Evolutionary conservation across 192 early-diverging fungal genomes (phyloP).

Genomic region (Coemansia sp.): DNA sequence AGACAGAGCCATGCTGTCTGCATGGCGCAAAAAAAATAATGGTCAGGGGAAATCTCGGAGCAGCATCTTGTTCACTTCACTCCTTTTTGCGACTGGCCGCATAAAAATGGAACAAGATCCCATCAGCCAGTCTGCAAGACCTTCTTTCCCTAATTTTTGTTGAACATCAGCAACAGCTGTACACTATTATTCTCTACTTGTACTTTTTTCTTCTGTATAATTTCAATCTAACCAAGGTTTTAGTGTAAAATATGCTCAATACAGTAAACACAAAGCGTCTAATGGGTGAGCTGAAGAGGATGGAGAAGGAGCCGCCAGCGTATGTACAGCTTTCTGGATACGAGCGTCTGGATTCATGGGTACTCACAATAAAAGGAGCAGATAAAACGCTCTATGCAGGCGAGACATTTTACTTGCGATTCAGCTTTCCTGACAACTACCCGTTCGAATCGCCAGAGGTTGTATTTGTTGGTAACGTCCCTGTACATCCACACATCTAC

Average conservation of each 20-base stretch:
- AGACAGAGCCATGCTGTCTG: not conserved
- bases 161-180: not conserved
- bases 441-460: slow-evolving; percentile 77
- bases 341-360: slow-evolving; percentile 56
- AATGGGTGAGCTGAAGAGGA: slow-evolving; percentile 30
- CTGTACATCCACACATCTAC: slow-evolving; percentile 78
- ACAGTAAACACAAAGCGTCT: slow-evolving; percentile 28
- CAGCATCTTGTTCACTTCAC: not conserved
- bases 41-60: not conserved
- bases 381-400: slow-evolving; percentile 67
- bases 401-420: slow-evolving; percentile 57
- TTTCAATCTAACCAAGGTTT: not conserved
- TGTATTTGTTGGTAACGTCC: slow-evolving; percentile 61
- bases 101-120: not conserved
- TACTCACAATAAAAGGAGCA: slow-evolving; percentile 61
- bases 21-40: not conserved
- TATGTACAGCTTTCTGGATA: slow-evolving; percentile 14
- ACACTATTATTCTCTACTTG: not conserved
- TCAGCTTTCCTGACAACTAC: slow-evolving; percentile 69
- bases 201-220: not conserved
- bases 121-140: not conserved
- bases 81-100: not conserved
- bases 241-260: slow-evolving; percentile 8
- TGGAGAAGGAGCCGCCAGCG: slow-evolving; percentile 17
- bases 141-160: not conserved